Percentiles rank a stretch among this genome's conserved stretches.
Conservation (phyloP, 306 rosid species). For the Biancaea sappan region DNA sequence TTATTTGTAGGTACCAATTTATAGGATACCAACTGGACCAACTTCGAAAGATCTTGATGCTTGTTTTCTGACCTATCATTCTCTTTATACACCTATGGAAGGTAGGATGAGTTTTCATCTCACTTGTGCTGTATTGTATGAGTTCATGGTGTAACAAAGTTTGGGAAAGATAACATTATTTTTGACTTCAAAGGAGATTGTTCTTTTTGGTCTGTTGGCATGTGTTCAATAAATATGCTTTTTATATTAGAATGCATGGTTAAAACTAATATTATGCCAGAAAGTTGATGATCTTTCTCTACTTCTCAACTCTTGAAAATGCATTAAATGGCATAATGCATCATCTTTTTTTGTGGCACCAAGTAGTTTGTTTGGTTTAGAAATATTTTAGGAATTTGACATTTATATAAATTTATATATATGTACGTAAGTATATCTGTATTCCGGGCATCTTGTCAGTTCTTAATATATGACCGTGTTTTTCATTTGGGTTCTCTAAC, state of each 20-base stretch:
- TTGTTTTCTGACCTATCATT: slow-evolving; percentile 86
- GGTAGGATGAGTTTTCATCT: no score
- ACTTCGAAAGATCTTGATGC: slow-evolving; percentile 90
- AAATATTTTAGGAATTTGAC: background rate
- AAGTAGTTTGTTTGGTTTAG: background rate
- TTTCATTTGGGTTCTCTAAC: background rate
- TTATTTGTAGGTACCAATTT: slow-evolving; percentile 83
- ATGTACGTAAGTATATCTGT: no score
- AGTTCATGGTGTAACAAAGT: slow-evolving; percentile 2
- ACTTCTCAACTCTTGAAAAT: background rate
- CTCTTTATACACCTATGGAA: slow-evolving; percentile 58
- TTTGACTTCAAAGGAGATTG: no score
- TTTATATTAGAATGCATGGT: slow-evolving; percentile 9
- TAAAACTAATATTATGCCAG: background rate
- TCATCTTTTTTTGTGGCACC: background rate
- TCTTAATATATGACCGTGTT: background rate
- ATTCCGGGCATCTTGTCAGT: background rate
- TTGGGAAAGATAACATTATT: background rate
- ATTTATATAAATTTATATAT: background rate
- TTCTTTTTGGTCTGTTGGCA: no score
- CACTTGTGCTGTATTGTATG: background rate
- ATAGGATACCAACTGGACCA: slow-evolving; percentile 94
- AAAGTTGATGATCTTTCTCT: background rate
- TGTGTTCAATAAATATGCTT: no score
- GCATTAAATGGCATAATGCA: background rate